These are phyloP conservation scores for Rhynchosporium secalis DNA, from an alignment of 2,329 filamentous ascomycete genomes.

Conservation along the genomic window DNA sequence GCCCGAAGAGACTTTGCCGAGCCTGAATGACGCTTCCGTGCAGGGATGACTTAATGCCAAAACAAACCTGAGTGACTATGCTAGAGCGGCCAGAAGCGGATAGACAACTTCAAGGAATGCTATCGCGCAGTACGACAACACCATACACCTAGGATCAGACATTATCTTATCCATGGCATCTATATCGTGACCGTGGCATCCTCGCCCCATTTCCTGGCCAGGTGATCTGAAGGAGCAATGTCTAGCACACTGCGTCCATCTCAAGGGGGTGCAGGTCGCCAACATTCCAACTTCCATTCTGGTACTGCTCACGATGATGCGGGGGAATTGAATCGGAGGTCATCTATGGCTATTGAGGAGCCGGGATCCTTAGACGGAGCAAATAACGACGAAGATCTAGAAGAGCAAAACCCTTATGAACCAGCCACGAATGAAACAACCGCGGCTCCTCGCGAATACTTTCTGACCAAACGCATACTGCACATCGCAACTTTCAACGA, in stretches of 20 bases:
- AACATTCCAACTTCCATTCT: slow-evolving; percentile 46
- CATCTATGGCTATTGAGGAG: slow-evolving; percentile 30
- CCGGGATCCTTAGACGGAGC: slow-evolving; percentile 2
- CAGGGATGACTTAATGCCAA: slow-evolving; percentile 11
- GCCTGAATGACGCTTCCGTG: slow-evolving; percentile 18
- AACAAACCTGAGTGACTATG: background rate
- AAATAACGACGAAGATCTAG: background rate
- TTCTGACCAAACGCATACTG: slow-evolving; percentile 32
- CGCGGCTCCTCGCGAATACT: slow-evolving; percentile 32
- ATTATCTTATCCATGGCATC: background rate
- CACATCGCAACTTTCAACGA: slow-evolving; percentile 25
- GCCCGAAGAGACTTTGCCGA: slow-evolving; percentile 16
- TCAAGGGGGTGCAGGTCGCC: slow-evolving; percentile 20
- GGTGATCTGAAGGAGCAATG: slow-evolving; percentile 12
- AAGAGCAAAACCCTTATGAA: slow-evolving; percentile 33
- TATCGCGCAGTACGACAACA: background rate
- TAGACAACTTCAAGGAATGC: background rate
- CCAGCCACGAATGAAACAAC: slow-evolving; percentile 32
- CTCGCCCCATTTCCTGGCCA: background rate
- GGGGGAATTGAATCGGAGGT: slow-evolving; percentile 46
- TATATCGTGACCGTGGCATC: background rate
- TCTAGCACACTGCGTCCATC: slow-evolving; percentile 18
- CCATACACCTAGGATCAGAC: background rate
- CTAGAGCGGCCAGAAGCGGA: background rate
- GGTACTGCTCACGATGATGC: slow-evolving; percentile 47